Percentiles rank a stretch among this genome's conserved stretches.
phyloP scores from a whole-genome alignment of 352 stramenopile genomes.

The Globisporangium nodosum region DNA sequence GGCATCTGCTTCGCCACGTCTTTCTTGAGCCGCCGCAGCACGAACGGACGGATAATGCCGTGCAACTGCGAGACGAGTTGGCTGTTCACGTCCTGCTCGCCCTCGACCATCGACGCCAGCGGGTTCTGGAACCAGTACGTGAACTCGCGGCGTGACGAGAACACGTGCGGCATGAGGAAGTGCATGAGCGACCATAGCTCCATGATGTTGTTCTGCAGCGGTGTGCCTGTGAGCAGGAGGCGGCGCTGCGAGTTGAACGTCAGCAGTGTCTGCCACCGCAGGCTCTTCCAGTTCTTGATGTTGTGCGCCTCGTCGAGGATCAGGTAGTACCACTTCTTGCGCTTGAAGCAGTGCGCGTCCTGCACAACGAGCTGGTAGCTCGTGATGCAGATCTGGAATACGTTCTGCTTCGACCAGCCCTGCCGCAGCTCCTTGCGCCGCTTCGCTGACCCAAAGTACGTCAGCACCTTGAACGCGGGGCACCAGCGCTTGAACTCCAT shows the following conservation, averaged over 20 bases:
- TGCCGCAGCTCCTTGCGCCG: constrained; percentile 84
- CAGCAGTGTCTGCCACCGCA: constrained; percentile 98
- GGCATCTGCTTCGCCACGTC: constrained; percentile 98
- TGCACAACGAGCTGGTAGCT: constrained; percentile 98
- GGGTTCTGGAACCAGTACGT: constrained; percentile 98
- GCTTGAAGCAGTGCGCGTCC: constrained; percentile 96
- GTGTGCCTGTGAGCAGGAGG: constrained; percentile 93
- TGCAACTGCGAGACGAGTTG: constrained; percentile 93
- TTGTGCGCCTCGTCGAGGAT: constrained; percentile 99
- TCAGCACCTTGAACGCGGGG: constrained; percentile 96
- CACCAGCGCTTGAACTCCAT: constrained; percentile 98
- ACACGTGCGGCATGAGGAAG: constrained; percentile 99
- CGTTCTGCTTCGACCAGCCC: constrained; percentile 96
- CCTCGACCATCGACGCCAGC: constrained; percentile 83
- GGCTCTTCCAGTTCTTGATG: constrained; percentile 99
- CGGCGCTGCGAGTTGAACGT: constrained; percentile 95
- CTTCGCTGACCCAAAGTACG: constrained; percentile 98
- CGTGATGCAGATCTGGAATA: constrained; percentile 98
- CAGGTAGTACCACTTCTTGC: constrained; percentile 99
- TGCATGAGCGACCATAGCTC: constrained; percentile 98
- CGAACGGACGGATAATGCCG: constrained; percentile 97
- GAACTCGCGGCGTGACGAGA: constrained; percentile 91
- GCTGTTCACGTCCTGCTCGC: constrained; percentile 68
- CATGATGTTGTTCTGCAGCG: constrained; percentile 97
- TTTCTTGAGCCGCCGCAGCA: constrained; percentile 96